These are phyloP conservation scores for Russula sp. DNA, from an alignment of 768 basidiomycete species.

Conservation along the genomic window DNA sequence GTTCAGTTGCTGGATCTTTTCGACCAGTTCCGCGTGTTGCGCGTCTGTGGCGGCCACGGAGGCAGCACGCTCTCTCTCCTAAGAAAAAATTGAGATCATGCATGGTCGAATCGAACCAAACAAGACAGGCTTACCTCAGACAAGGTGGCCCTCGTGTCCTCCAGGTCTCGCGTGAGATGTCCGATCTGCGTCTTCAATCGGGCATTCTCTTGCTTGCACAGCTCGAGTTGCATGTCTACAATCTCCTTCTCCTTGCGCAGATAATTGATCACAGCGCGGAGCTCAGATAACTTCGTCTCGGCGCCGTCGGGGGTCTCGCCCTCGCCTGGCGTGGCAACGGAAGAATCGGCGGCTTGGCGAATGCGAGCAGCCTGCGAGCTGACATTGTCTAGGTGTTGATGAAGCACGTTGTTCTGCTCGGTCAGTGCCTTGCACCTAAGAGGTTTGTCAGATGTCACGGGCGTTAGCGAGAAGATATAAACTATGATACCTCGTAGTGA, in stretches of 20 bases:
- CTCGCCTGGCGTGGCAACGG: constrained; percentile 40
- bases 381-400: constrained; percentile 80
- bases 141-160: constrained; percentile 63
- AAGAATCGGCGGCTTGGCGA: constrained; percentile 52
- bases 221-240: constrained; percentile 79
- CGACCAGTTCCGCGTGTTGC: constrained; percentile 79
- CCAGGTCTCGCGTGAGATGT: constrained; percentile 58
- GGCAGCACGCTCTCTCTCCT: constrained; percentile 81
- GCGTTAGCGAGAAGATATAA: not conserved
- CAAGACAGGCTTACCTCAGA: constrained; percentile 49
- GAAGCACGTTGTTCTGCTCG: constrained; percentile 70
- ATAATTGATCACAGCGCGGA: constrained; percentile 75
- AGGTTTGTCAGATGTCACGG: not conserved
- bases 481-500: constrained; percentile 55
- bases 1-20: constrained; percentile 82
- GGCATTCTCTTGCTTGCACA: constrained; percentile 70
- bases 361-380: constrained; percentile 81
- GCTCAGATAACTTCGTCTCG: constrained; percentile 62
- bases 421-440: constrained; percentile 65
- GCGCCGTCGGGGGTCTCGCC: constrained; percentile 43
- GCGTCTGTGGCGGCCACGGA: constrained; percentile 64
- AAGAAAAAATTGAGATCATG: not conserved
- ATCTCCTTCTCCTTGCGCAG: constrained; percentile 90
- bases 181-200: constrained; percentile 73
- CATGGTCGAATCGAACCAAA: not conserved